A percentile compares a stretch with the other conserved stretches of the same genome.
Evolutionary conservation across 495 filamentous ascomycete genomes (phyloP).

Genomic region (Poronia punctata): DNA sequence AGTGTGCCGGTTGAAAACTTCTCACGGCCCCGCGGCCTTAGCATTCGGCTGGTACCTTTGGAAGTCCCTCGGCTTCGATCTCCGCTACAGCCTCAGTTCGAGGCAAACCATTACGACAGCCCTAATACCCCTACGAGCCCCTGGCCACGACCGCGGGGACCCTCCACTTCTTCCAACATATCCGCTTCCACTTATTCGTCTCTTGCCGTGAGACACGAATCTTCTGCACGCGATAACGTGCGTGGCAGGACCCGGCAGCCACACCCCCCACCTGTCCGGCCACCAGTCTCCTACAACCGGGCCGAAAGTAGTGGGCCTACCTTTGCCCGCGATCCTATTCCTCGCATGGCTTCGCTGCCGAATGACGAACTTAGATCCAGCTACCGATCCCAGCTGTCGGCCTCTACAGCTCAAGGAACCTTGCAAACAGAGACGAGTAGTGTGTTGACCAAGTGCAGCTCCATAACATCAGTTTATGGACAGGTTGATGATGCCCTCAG

Average conservation of each 20-base stretch:
- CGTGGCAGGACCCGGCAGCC: conserved; percentile 19
- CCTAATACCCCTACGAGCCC: conserved; percentile 18
- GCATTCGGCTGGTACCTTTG: conserved; percentile 33
- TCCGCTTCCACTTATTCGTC: conserved; percentile 39
- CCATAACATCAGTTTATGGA: conserved; percentile 56
- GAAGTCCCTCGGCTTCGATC: conserved; percentile 28
- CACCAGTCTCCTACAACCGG: conserved; percentile 20
- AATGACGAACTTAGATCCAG: conserved; percentile 59
- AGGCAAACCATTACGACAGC: conserved; percentile 26
- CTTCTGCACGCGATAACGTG: conserved; percentile 13
- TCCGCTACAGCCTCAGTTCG: conserved; percentile 18
- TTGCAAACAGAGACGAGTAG: conserved; percentile 75
- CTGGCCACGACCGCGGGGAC: conserved; percentile 34
- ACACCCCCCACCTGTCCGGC: conserved; percentile 13
- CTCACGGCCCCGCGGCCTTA: conserved; percentile 44
- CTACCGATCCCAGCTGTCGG: conserved; percentile 58
- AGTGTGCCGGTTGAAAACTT: conserved; percentile 41
- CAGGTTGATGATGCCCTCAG: conserved; percentile 67
- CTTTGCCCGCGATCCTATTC: conserved; percentile 32
- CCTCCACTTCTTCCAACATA: conserved; percentile 40
- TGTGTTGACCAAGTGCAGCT: conserved; percentile 72
- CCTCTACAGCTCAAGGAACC: conserved; percentile 61
- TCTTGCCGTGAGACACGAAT: conserved; percentile 23
- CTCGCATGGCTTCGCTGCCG: conserved; percentile 34
- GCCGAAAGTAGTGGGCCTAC: conserved; percentile 21